Evolutionary conservation across 345 rosid species (phyloP), one percentile per base, ranked within the genome.

Genomic region (Cardamine chenopodiifolia): DNA sequence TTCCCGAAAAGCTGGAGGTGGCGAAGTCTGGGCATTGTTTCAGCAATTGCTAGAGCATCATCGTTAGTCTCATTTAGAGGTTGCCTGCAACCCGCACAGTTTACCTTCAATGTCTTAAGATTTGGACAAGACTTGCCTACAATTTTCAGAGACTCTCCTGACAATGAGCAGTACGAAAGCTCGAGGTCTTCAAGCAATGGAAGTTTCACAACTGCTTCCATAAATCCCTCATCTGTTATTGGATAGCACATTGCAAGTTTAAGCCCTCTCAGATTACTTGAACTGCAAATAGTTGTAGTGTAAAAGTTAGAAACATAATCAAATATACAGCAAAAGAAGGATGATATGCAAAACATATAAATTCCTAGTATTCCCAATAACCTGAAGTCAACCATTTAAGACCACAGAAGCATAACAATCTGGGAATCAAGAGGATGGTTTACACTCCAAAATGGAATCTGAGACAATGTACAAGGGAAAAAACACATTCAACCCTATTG

Each of bases 131-230:
- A 63, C 26, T 58, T 4, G 52, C 80, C 80, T 35, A 64, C 0
- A 42, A 14, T 44, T 72, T 20, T 72, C 8, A 78, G 52, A 58
- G 69, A 20, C 31, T 66, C 77, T 8, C 31, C 73, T 50, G 77
- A 49, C 2, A 66, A 5, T 2, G 32, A 28, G 45, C 61, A 81
- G 72, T 58, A 71, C 6, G 86, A 82, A 61, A 86, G 32, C 29
- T 88, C 89, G 14, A 92, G 85, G 11, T 82, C 89, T 81, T 92
- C 90, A 6, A 92, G 83, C 61, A 78, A 68, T 11, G 86, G 85
- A 66, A 86, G 75, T 47, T 76, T 85, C 40, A 42, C 25, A 56
- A 83, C 86, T 28, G 83, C 83, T 78, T 66, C 74, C 1, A 34
- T 45, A 62, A 87, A 66, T 48, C 86, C 90, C 29, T 76, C 72